Evolutionary conservation across 805 yeast genomes (phyloP), one percentile per base, ranked within the genome.

Genomic region (Hanseniaspora clermontiae): DNA sequence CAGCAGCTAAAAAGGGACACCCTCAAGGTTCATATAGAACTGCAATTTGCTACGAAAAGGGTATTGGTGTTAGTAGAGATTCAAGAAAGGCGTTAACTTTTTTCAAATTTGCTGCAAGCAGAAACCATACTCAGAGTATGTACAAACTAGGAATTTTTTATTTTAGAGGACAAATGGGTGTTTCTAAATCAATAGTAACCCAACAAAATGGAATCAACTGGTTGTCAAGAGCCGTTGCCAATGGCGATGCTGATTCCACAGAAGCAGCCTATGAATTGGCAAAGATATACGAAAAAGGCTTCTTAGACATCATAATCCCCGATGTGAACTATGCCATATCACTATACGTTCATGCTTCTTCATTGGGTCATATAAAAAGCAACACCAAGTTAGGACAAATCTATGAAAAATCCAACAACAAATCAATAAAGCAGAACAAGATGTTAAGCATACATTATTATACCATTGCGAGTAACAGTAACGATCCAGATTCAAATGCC

Each of bases 101-200:
- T 66, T 72, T 88, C 58, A 84, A 84, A 65, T 81, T 82, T 65
- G 96, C 97, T 0, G 95, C 97, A 0, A 77, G 89, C 36, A 84
- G 85, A 66, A 88, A 87, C 64, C 98, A 91, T 68, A 89, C 97
- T 0, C 90, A 95, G n/a, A 96, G 97, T 5, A 88, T 91, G 95
- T 85, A 83, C 72, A 87, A 90, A 66, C 74, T 89, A 60, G 98
- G 97, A 4, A 75, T 87, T 45, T 88, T 90, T 62, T 84, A 88
- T 40, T 93, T 84, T 69, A 80, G 88, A 64, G 81, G 87, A 5
- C 76, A 84, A 59, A 83, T 91, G 91, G 97, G 97, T 0, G 67
- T 91, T 37, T 73, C 83, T 1, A 75, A 77, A 57, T 83, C 80
- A 63, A 72, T 81, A 19, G 81, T 77, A 53, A 82, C 87, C 24